phyloP scores from a whole-genome alignment of 2,329 filamentous ascomycete genomes.

The Trichoderma sp. region DNA sequence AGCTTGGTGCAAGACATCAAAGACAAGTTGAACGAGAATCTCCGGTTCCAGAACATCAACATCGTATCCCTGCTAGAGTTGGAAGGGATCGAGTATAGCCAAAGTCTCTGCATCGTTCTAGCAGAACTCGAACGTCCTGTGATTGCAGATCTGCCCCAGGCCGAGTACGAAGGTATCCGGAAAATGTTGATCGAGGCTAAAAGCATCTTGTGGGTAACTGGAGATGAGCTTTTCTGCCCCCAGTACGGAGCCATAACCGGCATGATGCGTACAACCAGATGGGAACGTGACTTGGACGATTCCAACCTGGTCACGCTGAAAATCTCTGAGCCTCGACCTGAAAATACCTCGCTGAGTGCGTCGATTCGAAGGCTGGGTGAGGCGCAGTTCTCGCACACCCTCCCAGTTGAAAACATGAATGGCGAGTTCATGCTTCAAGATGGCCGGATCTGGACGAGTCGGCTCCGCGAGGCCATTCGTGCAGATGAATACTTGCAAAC shows the following conservation, averaged over 20 bases:
- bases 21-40: constrained; percentile 1
- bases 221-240: constrained; percentile 13
- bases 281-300: constrained; percentile 21
- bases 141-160: constrained; percentile 11
- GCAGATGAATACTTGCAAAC: constrained; percentile 7
- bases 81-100: constrained; percentile 11
- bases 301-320: constrained; percentile 17
- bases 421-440: constrained; percentile 19
- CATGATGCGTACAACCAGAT: constrained; percentile 15
- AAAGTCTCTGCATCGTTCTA: constrained; percentile 17
- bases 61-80: constrained; percentile 8
- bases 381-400: constrained; percentile 17
- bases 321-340: not conserved
- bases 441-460: constrained; percentile 8
- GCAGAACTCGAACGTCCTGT: constrained; percentile 15
- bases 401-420: constrained; percentile 16
- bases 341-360: constrained; percentile 5
- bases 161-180: constrained; percentile 17
- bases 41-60: constrained; percentile 14
- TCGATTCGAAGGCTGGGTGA: constrained; percentile 10
- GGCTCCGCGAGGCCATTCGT: constrained; percentile 14
- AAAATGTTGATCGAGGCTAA: constrained; percentile 18
- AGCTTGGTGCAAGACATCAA: not conserved
- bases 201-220: constrained; percentile 21
- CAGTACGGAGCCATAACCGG: constrained; percentile 15